Conservation (phyloP, 2,329 filamentous ascomycete species). For the Lasiodiplodia gonubiensis region DNA sequence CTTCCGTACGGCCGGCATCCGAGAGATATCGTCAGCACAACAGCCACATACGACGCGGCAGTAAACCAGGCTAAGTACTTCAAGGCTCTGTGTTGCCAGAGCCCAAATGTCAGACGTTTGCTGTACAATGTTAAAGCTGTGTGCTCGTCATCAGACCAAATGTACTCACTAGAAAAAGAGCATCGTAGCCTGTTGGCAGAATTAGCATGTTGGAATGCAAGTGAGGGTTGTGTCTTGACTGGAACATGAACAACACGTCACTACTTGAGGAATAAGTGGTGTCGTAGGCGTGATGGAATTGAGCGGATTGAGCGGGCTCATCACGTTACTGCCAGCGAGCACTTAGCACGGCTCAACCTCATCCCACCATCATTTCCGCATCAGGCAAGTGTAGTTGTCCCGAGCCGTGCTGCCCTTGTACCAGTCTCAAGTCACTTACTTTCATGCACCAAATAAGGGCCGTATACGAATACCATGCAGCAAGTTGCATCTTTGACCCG, state of each 20-base stretch:
- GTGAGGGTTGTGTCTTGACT: not conserved
- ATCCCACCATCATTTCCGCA: not conserved
- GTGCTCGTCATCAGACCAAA: constrained; percentile 19
- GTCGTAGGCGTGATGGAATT: not conserved
- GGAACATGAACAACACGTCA: constrained; percentile 13
- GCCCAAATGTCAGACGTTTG: constrained; percentile 42
- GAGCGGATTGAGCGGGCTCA: not conserved
- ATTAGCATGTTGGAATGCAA: not conserved
- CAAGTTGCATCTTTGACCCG: constrained; percentile 48
- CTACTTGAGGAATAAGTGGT: not conserved
- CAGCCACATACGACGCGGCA: constrained; percentile 39
- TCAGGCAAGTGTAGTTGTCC: not conserved
- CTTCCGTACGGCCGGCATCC: constrained; percentile 36
- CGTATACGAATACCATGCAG: constrained; percentile 49
- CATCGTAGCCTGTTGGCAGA: constrained; percentile 32
- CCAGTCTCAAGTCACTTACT: constrained; percentile 27
- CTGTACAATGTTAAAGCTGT: constrained; percentile 28
- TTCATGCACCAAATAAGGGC: constrained; percentile 46
- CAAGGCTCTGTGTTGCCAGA: constrained; percentile 40
- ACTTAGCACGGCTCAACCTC: not conserved
- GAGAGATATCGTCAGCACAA: constrained; percentile 42
- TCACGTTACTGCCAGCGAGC: not conserved
- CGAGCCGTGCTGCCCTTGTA: constrained; percentile 6
- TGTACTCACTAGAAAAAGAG: constrained; percentile 37
- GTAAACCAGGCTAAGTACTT: constrained; percentile 38